These are phyloP conservation scores for Pyrenopolyporus hunteri DNA, from an alignment of 495 filamentous ascomycete species.

Conservation along the genomic window DNA sequence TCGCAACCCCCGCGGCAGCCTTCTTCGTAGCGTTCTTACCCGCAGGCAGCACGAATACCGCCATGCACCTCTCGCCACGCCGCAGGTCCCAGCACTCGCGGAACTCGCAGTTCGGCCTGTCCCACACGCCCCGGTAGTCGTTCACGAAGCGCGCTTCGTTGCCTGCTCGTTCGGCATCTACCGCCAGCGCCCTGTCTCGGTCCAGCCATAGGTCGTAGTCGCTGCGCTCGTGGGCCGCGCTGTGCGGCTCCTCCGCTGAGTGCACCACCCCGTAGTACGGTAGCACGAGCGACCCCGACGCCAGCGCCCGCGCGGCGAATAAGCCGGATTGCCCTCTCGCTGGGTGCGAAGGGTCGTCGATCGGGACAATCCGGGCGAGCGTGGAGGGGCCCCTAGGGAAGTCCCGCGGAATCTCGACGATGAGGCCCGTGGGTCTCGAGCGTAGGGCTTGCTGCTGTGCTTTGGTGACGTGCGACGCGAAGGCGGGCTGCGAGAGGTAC, in stretches of 20 bases:
- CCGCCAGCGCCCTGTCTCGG: conserved; percentile 61
- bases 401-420: conserved; percentile 45
- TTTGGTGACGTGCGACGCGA: conserved; percentile 54
- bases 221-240: conserved; percentile 49
- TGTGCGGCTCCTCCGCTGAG: conserved; percentile 42
- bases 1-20: conserved; percentile 54
- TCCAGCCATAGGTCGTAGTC: conserved; percentile 74
- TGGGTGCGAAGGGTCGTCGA: conserved; percentile 62
- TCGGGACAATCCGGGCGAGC: conserved; percentile 60
- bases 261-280: conserved; percentile 72
- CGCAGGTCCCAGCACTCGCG: conserved; percentile 57
- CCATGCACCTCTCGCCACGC: conserved; percentile 59
- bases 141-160: conserved; percentile 78
- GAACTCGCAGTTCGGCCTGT: conserved; percentile 66
- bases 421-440: conserved; percentile 39
- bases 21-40: conserved; percentile 60
- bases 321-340: conserved; percentile 69
- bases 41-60: conserved; percentile 64
- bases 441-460: conserved; percentile 46
- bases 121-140: conserved; percentile 70
- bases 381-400: conserved; percentile 52
- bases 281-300: conserved; percentile 63
- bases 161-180: conserved; percentile 66
- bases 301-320: conserved; percentile 64
- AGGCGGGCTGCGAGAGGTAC: conserved; percentile 59